Conservation (phyloP, 768 basidiomycete genomes). For the Thelephora aurantiotincta region DNA sequence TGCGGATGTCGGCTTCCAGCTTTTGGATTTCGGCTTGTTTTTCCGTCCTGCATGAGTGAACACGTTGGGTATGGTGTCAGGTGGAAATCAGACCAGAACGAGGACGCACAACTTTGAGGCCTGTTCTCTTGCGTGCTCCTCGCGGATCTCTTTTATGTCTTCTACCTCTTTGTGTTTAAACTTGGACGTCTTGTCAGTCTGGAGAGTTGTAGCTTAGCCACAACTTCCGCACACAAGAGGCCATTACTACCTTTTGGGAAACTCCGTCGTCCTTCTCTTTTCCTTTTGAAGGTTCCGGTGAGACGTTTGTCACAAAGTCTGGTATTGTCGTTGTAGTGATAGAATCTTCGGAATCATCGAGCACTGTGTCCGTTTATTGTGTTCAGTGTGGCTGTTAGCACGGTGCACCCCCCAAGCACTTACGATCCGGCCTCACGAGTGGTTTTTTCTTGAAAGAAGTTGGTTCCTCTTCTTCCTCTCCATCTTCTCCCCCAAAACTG, state of each 20-base stretch:
- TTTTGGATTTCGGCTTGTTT: constrained; percentile 70
- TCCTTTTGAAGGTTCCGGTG: neutral
- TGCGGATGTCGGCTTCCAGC: constrained; percentile 83
- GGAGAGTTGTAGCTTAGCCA: neutral
- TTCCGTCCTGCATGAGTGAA: constrained; percentile 27
- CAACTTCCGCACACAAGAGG: no score
- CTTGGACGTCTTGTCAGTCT: constrained; percentile 17
- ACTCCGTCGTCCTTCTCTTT: neutral
- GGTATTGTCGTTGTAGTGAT: constrained; percentile 12
- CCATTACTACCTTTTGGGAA: no score
- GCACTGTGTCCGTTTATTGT: constrained; percentile 13
- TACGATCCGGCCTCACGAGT: constrained; percentile 75
- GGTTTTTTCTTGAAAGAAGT: constrained; percentile 57
- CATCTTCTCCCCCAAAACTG: constrained; percentile 75
- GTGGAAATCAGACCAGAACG: constrained; percentile 1
- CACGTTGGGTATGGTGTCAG: neutral
- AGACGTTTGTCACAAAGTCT: constrained; percentile 5
- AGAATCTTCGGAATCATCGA: constrained; percentile 20
- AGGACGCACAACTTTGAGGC: constrained; percentile 39
- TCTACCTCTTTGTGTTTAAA: constrained; percentile 26
- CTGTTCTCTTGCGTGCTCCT: constrained; percentile 62
- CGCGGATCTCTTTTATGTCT: constrained; percentile 61
- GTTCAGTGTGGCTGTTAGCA: neutral
- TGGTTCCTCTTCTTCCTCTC: constrained; percentile 44
- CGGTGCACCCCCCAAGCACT: constrained; percentile 16